These are phyloP conservation scores for Closterium sp. DNA, from an alignment of 139 green algal species.

Conservation along the genomic window DNA sequence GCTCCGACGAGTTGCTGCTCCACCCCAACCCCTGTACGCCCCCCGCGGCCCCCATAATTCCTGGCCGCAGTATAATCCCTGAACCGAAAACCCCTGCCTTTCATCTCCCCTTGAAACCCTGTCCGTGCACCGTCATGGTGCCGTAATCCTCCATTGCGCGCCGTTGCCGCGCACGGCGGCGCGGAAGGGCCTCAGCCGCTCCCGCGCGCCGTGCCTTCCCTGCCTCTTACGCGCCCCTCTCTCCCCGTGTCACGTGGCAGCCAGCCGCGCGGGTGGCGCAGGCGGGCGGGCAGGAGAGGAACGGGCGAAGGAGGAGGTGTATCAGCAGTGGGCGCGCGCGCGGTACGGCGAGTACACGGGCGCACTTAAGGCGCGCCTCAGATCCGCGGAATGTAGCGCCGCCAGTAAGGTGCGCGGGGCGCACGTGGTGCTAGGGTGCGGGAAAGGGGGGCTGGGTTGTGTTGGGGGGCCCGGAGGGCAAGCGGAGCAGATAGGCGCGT, in stretches of 20 bases:
- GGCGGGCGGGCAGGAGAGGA: not conserved
- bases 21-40: not conserved
- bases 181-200: not conserved
- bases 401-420: not conserved
- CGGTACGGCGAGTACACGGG: slow-evolving; percentile 22
- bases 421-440: too few relatives aligned
- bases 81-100: not conserved
- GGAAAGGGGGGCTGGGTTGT: too few relatives aligned
- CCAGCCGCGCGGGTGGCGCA: not conserved
- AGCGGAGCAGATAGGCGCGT: too few relatives aligned
- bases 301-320: slow-evolving; percentile 4
- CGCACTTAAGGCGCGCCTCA: not conserved
- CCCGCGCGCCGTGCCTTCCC: not conserved
- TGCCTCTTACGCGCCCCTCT: not conserved
- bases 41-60: not conserved
- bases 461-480: too few relatives aligned
- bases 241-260: not conserved
- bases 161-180: too few relatives aligned
- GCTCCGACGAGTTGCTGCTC: not conserved
- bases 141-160: not conserved
- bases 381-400: not conserved
- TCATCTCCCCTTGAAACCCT: too few relatives aligned
- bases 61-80: not conserved
- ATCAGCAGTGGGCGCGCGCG: not conserved
- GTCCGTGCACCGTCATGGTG: too few relatives aligned